A percentile compares a stretch with the other conserved stretches of the same genome.
Conservation (phyloP, 2,329 filamentous ascomycete species). For the Rhinocladiella similis region DNA sequence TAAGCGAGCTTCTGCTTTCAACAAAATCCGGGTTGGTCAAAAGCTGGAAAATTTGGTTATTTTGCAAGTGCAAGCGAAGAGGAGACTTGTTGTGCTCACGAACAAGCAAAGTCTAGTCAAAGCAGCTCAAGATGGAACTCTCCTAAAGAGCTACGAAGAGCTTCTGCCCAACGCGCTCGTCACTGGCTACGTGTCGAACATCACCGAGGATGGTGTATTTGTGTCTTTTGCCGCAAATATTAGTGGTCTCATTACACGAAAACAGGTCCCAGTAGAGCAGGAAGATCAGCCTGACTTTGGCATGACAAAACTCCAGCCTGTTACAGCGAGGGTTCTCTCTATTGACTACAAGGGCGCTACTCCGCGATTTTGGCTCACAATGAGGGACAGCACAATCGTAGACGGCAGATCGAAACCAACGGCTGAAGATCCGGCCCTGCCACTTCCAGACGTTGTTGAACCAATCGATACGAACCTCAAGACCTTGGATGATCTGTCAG, state of each 20-base stretch:
- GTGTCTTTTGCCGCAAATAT: slow-evolving; percentile 81
- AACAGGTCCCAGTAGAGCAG: slow-evolving; percentile 71
- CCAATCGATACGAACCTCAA: slow-evolving; percentile 65
- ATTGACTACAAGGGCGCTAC: slow-evolving; percentile 64
- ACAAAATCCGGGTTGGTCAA: slow-evolving; percentile 82
- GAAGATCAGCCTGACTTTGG: slow-evolving; percentile 73
- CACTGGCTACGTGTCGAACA: slow-evolving; percentile 80
- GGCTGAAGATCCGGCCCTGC: slow-evolving; percentile 29
- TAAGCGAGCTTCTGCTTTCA: slow-evolving; percentile 74
- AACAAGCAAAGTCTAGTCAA: slow-evolving; percentile 81
- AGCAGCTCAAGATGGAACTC: slow-evolving; percentile 68
- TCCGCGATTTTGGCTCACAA: slow-evolving; percentile 67
- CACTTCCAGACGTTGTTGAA: slow-evolving; percentile 51
- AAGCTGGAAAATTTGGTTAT: slow-evolving; percentile 79
- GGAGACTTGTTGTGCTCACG: slow-evolving; percentile 72
- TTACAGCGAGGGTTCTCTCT: slow-evolving; percentile 70
- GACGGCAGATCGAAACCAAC: slow-evolving; percentile 30
- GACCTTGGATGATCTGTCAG: slow-evolving; percentile 68
- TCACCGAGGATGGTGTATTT: slow-evolving; percentile 78
- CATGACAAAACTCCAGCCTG: slow-evolving; percentile 71
- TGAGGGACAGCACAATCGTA: slow-evolving; percentile 53
- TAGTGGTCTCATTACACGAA: slow-evolving; percentile 77
- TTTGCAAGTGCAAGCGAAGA: slow-evolving; percentile 79
- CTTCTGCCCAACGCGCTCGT: slow-evolving; percentile 68
- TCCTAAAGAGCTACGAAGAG: slow-evolving; percentile 72